Evolutionary conservation across 331 rosid genomes (phyloP), one percentile per base, ranked within the genome.

Genomic region (Pyracantha coccinea): DNA sequence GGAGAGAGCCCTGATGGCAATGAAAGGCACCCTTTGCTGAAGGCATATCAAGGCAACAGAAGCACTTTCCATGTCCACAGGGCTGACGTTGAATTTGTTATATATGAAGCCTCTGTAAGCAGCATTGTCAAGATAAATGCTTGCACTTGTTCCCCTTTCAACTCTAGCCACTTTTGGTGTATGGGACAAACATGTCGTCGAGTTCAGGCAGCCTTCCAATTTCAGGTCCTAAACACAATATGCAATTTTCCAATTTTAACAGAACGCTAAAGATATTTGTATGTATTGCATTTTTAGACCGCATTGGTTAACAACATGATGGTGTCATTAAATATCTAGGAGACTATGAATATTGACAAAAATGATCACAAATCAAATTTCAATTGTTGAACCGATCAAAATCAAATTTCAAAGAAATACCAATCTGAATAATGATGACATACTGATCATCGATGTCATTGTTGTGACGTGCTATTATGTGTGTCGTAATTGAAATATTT

Each of bases 21-120:
- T 38, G 45, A 38, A 38, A 3, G 45, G 45, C 1, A 38, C 45
- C 45, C 45, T 80, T 45, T 90, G 89, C 31, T 90, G 89, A 2
- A 62, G 53, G 54, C 88, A 79, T 7, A 88, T 61, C 9, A 88
- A 82, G 4, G 96, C 96, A n/a, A 86, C 87, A 0, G 89, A 60
- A 1, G 91, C 89, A 69, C 84, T 86, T 68, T 90, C 92, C 92
- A 88, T 90, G 75, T 90, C 92, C 1, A 86, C 85, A 0, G 87
- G 86, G 41, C 87, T 81, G 5, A 83, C 73, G 0, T 78, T 60
- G 74, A 90, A 90, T n/a, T 88, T 79, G 2, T 81, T 10, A 23
- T 71, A 33, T 4, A 90, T 53, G 83, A 86, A 88, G n/a, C 66
- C 63, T 4, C 89, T 41, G 50, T 85, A 90, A 6, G 92, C 89